Evolutionary conservation across 176 grass and related monocot species (phyloP), one percentile per base, ranked within the genome.

Genomic region (Oropetium thomaeum): DNA sequence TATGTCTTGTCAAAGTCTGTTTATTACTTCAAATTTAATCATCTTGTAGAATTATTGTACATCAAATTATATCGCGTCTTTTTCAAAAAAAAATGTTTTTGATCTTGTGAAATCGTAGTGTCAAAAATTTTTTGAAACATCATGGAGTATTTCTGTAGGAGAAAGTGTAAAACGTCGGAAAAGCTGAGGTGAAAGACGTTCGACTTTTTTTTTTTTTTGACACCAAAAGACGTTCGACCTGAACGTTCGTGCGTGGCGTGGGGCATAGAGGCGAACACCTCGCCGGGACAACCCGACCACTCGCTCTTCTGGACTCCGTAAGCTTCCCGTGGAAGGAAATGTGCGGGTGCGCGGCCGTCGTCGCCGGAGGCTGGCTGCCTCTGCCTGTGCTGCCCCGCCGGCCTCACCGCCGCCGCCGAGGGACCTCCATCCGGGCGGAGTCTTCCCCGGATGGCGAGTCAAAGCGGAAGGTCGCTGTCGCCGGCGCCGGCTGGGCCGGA

Each of bases 401-500:
- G 20, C 41, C 35, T 40, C 70, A 49, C 75, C 78, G 52, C 29
- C 79, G 23, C 35, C 79, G 23, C 61, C 71, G 65, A 62, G 33
- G 73, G 59, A 69, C 60, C 35, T 76, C 80, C 63, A 44, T 74
- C 76, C 85, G 76, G 9, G 82, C 85, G 12, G 82, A 84, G 38
- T 41, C 76, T 55, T 74, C 75, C 1, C 40, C 51, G 1, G 42
- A 10, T 0, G 31, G 32, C 31, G 58, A 44, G 53, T 26, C 45
- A 10, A 26, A n/a, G 38, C 61, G 20, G 80, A 97, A 87, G 88
- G 94, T 97, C 11, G 78, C 83, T 40, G 81, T 97, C 61, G 83
- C 90, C 47, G 88, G 90, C 60, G 77, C 88, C 23, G 90, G 94
- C 35, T 97, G 94, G 90, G 83, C 90, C 28, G 90, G 88, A 32